A percentile compares a stretch with the other conserved stretches of the same genome.
Conservation (phyloP, 2,329 filamentous ascomycete species). For the Aureobasidium sp. region DNA sequence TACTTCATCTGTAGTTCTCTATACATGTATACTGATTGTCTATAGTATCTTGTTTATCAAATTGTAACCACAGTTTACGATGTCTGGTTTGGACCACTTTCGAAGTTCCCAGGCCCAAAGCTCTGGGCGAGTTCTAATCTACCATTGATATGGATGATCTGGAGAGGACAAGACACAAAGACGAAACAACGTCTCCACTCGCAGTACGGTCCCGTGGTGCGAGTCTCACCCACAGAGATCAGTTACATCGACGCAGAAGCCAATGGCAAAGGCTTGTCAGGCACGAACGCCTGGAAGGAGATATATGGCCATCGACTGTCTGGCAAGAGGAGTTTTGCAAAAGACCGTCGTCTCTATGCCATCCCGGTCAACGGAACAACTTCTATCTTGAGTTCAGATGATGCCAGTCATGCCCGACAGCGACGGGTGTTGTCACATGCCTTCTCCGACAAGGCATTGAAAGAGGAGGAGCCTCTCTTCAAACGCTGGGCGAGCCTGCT, state of each 20-base stretch:
- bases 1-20: neutral
- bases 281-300: slow-evolving; percentile 32
- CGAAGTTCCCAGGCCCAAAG: slow-evolving; percentile 35
- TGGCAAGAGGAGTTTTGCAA: slow-evolving; percentile 19
- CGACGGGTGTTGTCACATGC: slow-evolving; percentile 32
- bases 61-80: slow-evolving; percentile 24
- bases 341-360: slow-evolving; percentile 16
- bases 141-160: slow-evolving; percentile 17
- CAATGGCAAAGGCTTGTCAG: slow-evolving; percentile 2
- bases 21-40: neutral
- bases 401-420: slow-evolving; percentile 31
- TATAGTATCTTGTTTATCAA: slow-evolving; percentile 1
- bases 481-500: slow-evolving; percentile 33
- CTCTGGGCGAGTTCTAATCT: slow-evolving; percentile 23
- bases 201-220: slow-evolving; percentile 38
- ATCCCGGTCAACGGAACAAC: slow-evolving; percentile 13
- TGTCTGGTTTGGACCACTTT: slow-evolving; percentile 35
- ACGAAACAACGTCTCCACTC: slow-evolving; percentile 25
- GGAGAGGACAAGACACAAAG: slow-evolving; percentile 13
- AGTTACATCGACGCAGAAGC: slow-evolving; percentile 32
- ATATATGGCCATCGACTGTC: slow-evolving; percentile 20
- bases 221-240: slow-evolving; percentile 40
- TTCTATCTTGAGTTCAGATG: slow-evolving; percentile 22
- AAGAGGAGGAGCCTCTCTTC: slow-evolving; percentile 33
- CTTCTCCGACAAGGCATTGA: slow-evolving; percentile 32